Conservation (phyloP, 345 rosid species). For the Salix udensis region DNA sequence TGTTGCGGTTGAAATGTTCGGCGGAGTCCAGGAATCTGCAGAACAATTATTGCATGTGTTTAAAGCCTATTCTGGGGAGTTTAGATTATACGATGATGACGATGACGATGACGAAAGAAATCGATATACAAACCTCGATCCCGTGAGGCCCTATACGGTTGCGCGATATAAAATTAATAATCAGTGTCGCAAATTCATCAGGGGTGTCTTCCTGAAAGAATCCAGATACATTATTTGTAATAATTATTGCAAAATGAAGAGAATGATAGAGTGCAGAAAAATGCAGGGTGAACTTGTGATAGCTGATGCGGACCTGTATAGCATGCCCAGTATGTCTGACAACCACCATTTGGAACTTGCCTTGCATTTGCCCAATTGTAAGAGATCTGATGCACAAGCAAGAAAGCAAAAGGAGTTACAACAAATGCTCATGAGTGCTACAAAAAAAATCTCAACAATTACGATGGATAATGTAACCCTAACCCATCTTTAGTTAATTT, state of each 20-base stretch:
- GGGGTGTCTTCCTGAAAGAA: slow-evolving; percentile 80
- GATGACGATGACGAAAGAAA: not conserved
- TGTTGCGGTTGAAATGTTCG: slow-evolving; percentile 11
- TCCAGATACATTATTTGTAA: not conserved
- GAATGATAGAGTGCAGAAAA: not conserved
- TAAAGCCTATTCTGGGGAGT: not conserved
- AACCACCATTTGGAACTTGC: slow-evolving; percentile 95
- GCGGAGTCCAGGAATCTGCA: slow-evolving; percentile 55
- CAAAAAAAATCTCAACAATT: not conserved
- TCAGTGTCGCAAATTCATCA: slow-evolving; percentile 69
- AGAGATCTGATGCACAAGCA: slow-evolving; percentile 51
- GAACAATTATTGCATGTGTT: not conserved
- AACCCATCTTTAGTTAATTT: no score
- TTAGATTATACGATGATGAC: not conserved
- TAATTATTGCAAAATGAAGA: not conserved
- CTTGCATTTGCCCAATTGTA: slow-evolving; percentile 99
- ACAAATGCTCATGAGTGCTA: not conserved
- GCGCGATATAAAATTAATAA: slow-evolving; percentile 66
- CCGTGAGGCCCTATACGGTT: slow-evolving; percentile 82
- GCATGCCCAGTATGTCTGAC: slow-evolving; percentile 97
- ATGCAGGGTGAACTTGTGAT: not conserved
- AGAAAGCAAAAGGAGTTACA: not conserved
- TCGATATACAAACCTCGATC: slow-evolving; percentile 55
- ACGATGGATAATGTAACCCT: not conserved
- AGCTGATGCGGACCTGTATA: slow-evolving; percentile 58